Percentiles rank a stretch among this genome's conserved stretches.
Evolutionary conservation across 768 basidiomycete genomes (phyloP).

Genomic region (Amanita thiersii): DNA sequence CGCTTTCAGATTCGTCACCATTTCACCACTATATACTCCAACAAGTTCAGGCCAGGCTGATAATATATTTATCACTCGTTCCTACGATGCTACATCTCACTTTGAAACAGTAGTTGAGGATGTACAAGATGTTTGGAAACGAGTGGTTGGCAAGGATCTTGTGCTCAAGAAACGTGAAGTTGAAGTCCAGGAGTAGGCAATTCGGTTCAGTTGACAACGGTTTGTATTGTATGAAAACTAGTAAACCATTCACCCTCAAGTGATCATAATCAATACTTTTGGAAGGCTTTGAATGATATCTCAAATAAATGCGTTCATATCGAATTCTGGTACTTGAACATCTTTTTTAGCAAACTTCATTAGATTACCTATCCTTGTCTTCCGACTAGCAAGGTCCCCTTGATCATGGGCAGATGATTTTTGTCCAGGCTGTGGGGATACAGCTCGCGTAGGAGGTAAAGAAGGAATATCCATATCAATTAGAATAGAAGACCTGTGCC

Average conservation of each 20-base stretch:
- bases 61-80: constrained; percentile 95
- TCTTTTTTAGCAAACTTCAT: constrained; percentile 91
- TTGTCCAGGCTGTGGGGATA: constrained; percentile 25
- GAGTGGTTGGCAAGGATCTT: constrained; percentile 69
- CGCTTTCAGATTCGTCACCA: constrained; percentile 70
- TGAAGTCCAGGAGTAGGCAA: constrained; percentile 42
- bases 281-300: not conserved
- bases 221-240: constrained; percentile 2
- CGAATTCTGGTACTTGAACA: constrained; percentile 78
- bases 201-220: not conserved
- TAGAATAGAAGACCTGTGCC: constrained; percentile 65
- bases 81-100: constrained; percentile 97
- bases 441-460: constrained; percentile 45
- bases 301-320: constrained; percentile 73
- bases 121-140: constrained; percentile 93
- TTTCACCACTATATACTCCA: constrained; percentile 84
- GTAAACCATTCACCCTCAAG: constrained; percentile 1
- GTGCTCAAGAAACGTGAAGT: constrained; percentile 85
- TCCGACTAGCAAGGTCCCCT: constrained; percentile 55
- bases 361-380: constrained; percentile 72
- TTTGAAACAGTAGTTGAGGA: constrained; percentile 99
- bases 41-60: constrained; percentile 74
- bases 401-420: constrained; percentile 26
- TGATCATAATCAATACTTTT: not conserved
- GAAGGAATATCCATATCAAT: constrained; percentile 85